Evolutionary conservation across 1,284 basidiomycete genomes (phyloP).

Genomic region (Earliella scabrosa): DNA sequence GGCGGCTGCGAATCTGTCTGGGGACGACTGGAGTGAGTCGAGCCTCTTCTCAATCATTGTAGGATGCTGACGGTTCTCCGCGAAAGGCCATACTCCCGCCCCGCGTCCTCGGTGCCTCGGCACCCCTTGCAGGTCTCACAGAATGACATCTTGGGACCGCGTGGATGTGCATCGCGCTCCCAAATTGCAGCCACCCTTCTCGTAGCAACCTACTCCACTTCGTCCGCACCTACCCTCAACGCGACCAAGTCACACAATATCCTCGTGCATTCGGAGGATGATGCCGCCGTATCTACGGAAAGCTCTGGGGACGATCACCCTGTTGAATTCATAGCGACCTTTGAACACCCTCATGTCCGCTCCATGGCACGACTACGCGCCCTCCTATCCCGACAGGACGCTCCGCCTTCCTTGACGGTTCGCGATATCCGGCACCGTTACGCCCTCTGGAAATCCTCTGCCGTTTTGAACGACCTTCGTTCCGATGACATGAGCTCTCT

Average conservation of each 20-base stretch:
- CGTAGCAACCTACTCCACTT: background rate
- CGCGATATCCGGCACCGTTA: slow-evolving; percentile 42
- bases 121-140: background rate
- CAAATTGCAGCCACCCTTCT: background rate
- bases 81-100: background rate
- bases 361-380: slow-evolving; percentile 32
- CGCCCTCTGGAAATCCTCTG: slow-evolving; percentile 18
- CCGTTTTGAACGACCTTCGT: slow-evolving; percentile 29
- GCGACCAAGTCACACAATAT: background rate
- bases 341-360: background rate
- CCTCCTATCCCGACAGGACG: slow-evolving; percentile 30
- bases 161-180: background rate
- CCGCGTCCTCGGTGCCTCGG: background rate
- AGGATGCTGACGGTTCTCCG: background rate
- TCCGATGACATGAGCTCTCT: slow-evolving; percentile 38
- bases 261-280: background rate
- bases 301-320: too few relatives aligned
- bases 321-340: too few relatives aligned
- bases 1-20: slow-evolving; percentile 34
- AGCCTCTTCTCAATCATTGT: background rate
- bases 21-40: slow-evolving; percentile 18
- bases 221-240: background rate
- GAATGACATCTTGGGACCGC: background rate
- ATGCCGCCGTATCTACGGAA: background rate
- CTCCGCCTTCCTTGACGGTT: slow-evolving; percentile 24